Evolutionary conservation across 768 basidiomycete genomes (phyloP).

Genomic region (Mrakia frigida): DNA sequence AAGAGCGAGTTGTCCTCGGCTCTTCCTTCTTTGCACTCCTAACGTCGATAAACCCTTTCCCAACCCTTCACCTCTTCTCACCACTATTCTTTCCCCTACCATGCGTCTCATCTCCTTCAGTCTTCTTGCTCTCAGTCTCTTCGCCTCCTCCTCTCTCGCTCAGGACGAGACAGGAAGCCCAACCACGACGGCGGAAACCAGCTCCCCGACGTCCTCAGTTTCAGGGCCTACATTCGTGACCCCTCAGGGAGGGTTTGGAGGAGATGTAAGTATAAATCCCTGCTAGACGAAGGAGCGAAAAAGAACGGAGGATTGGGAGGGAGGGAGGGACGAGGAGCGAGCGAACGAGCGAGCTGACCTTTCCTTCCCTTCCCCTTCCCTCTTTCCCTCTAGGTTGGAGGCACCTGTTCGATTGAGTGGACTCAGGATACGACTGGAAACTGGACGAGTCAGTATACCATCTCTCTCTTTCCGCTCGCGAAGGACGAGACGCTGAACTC

Average conservation of each 20-base stretch:
- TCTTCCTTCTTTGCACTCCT: not conserved
- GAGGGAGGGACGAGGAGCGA: not conserved
- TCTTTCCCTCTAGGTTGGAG: not conserved
- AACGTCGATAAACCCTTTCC: not conserved
- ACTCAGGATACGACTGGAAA: not conserved
- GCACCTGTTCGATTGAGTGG: not conserved
- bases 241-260: not conserved
- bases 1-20: not conserved
- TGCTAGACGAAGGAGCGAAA: not conserved
- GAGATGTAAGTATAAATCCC: not conserved
- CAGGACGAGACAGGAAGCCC: not conserved
- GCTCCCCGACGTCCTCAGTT: not conserved
- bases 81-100: not conserved
- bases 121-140: not conserved
- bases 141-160: not conserved
- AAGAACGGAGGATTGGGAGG: not conserved
- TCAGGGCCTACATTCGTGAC: not conserved
- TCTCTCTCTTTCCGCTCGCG: not conserved
- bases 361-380: not conserved
- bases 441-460: slow-evolving; percentile 5
- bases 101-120: not conserved
- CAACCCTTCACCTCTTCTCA: not conserved
- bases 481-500: not conserved
- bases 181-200: not conserved
- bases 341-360: not conserved